Conservation (phyloP, 2,329 filamentous ascomycete species). For the Xylariaceae sp. region DNA sequence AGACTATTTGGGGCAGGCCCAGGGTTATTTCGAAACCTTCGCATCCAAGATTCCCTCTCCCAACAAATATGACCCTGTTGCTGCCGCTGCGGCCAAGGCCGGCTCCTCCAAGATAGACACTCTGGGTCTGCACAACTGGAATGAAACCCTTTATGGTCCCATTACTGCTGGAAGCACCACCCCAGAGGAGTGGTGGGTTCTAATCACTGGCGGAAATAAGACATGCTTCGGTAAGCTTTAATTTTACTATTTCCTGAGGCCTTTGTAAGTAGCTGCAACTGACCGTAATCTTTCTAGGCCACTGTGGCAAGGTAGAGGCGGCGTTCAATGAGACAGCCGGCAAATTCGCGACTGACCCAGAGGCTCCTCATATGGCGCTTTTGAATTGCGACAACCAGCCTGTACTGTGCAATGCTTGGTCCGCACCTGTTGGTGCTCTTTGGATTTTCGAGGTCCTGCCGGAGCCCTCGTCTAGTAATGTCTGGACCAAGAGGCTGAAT, state of each 20-base stretch:
- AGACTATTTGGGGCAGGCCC: conserved; percentile 66
- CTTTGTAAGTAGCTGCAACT: neutral
- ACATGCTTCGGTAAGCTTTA: conserved; percentile 69
- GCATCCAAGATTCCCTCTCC: conserved; percentile 58
- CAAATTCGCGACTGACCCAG: conserved; percentile 65
- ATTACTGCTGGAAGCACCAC: conserved; percentile 63
- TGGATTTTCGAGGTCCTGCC: conserved; percentile 73
- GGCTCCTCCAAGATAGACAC: conserved; percentile 58
- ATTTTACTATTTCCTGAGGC: neutral
- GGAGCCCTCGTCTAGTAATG: conserved; percentile 65
- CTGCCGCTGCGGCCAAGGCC: conserved; percentile 57
- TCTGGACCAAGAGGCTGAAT: conserved; percentile 72
- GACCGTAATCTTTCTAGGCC: conserved; percentile 48
- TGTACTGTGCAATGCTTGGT: conserved; percentile 78
- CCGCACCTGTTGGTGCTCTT: conserved; percentile 66
- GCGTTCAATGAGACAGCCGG: conserved; percentile 71
- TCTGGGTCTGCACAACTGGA: conserved; percentile 74
- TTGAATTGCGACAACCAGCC: conserved; percentile 78
- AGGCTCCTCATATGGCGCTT: conserved; percentile 69
- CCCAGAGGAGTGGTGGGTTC: conserved; percentile 78
- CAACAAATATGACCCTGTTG: conserved; percentile 47
- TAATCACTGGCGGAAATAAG: conserved; percentile 77
- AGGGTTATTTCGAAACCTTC: conserved; percentile 59
- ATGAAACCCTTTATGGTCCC: conserved; percentile 67
- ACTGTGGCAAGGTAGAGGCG: conserved; percentile 67